Evolutionary conservation across 331 rosid species (phyloP).

Genomic region (Erythrophleum ivorense): DNA sequence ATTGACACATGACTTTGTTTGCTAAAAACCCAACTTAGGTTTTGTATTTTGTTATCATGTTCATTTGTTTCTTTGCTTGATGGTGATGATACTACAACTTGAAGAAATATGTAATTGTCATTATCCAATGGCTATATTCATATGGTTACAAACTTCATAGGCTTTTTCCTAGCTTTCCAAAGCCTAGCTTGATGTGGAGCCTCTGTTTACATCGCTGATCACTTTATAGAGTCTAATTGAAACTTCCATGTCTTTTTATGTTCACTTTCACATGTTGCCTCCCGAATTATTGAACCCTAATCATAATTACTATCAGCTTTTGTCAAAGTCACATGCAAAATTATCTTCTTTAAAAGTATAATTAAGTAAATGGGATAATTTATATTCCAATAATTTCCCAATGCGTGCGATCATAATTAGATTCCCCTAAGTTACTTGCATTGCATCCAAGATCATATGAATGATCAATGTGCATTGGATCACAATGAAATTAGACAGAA

Average conservation of each 20-base stretch:
- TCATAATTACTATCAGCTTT: constrained; percentile 45
- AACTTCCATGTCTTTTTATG: constrained; percentile 48
- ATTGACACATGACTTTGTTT: constrained; percentile 39
- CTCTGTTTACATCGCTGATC: constrained; percentile 7
- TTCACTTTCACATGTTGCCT: constrained; percentile 44
- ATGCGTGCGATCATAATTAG: constrained; percentile 41
- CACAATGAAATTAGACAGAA: neutral
- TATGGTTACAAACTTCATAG: constrained; percentile 46
- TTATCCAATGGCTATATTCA: constrained; percentile 16
- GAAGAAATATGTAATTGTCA: neutral
- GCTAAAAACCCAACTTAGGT: constrained; percentile 27
- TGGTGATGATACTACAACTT: neutral
- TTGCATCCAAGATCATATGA: constrained; percentile 29
- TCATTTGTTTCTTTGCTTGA: constrained; percentile 33
- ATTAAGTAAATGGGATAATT: constrained; percentile 18
- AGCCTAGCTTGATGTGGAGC: constrained; percentile 42
- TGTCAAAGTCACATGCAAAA: constrained; percentile 42
- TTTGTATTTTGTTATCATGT: constrained; percentile 49
- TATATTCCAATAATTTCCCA: constrained; percentile 33
- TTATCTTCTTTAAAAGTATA: constrained; percentile 14
- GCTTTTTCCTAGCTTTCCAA: constrained; percentile 40
- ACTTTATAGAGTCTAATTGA: constrained; percentile 46
- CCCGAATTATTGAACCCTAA: constrained; percentile 37
- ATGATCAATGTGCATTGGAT: constrained; percentile 5
- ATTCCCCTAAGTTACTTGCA: constrained; percentile 42